Base-by-base conservation (phyloP, 768 basidiomycete species). In the Hygrophorus russula region DNA sequence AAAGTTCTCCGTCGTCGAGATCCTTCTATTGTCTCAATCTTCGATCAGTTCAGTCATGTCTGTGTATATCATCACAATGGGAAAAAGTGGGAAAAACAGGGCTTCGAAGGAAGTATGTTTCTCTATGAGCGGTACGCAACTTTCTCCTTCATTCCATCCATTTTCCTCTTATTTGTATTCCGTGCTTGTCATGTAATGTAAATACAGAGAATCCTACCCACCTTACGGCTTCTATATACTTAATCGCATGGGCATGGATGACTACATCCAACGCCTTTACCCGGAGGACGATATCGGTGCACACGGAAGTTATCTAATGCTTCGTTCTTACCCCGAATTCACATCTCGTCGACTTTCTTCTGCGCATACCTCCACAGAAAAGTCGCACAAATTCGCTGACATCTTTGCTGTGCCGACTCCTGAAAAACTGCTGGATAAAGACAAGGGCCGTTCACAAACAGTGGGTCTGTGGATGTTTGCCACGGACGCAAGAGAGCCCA, bases 51-150 rank as follows among this genome's bases (percentile, higher is more conserved):
- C 68, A 84, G 80, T 53, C 84, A 89, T 64, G 85, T 87, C 44
- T 86, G 85, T 63, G 67, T 87, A 42, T 87, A 88, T 53, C 78
- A 82, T 56, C 73, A 79, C 56, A 78, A 84, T 51, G 82, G 67
- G 5, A 62, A 71, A 53, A 80, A 77, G 55, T 91, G 87, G 87
- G 76, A 79, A 60, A 88, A 87, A 60, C 75, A 82, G 47, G 86
- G 86, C 34, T 83, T 62, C 56, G 87, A 91, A 58, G 88, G 87
- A n/a, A 82, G 76, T 62, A 86, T 90, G 78, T 90, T 91, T 63
- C 66, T 91, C 51, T 87, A 83, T 53, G 86, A 90, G 65, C 70
- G 86, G 86, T 87, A 51, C 51, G 75, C 67, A 38, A 17, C 14
- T 15, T 36, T 29, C 34, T 11, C 45, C 12, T 28, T 4, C 33